Evolutionary conservation across 768 basidiomycete genomes (phyloP).

Genomic region (Psilocybe subaeruginosa): DNA sequence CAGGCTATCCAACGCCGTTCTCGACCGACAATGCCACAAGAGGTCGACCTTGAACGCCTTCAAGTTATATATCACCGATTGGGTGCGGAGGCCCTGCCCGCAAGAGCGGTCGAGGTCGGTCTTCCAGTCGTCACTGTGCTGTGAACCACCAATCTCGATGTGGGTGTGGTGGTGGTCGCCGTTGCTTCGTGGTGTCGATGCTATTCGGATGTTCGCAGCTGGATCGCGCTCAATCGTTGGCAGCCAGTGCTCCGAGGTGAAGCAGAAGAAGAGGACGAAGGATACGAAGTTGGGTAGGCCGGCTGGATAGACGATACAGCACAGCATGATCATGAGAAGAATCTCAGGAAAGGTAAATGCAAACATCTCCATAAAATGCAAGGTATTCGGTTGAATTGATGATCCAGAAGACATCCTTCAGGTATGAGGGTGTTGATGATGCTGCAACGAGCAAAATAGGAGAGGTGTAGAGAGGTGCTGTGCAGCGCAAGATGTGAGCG

Average conservation of each 20-base stretch:
- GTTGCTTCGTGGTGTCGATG: not conserved
- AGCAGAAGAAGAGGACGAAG: not conserved
- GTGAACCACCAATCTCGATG: constrained; percentile 6
- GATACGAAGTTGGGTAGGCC: not conserved
- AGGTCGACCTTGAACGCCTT: constrained; percentile 4
- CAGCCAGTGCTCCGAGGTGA: not conserved
- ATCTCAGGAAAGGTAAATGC: not conserved
- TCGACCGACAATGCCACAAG: not conserved
- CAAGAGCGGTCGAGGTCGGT: not conserved
- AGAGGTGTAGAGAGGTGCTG: not conserved
- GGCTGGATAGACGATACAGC: not conserved
- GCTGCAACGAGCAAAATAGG: not conserved
- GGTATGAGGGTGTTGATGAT: not conserved
- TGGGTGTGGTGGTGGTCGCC: not conserved
- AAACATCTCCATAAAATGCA: not conserved
- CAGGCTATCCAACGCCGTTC: not conserved
- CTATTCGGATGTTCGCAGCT: not conserved
- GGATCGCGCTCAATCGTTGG: not conserved
- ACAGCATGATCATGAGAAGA: not conserved
- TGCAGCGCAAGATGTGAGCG: not conserved
- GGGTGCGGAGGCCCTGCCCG: not conserved
- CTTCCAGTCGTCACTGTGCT: constrained; percentile 2
- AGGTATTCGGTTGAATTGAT: not conserved
- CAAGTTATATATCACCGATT: not conserved
- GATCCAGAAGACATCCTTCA: not conserved